These are phyloP conservation scores for Trichoderma erinaceum DNA, from an alignment of 495 filamentous ascomycete species.

Conservation along the genomic window DNA sequence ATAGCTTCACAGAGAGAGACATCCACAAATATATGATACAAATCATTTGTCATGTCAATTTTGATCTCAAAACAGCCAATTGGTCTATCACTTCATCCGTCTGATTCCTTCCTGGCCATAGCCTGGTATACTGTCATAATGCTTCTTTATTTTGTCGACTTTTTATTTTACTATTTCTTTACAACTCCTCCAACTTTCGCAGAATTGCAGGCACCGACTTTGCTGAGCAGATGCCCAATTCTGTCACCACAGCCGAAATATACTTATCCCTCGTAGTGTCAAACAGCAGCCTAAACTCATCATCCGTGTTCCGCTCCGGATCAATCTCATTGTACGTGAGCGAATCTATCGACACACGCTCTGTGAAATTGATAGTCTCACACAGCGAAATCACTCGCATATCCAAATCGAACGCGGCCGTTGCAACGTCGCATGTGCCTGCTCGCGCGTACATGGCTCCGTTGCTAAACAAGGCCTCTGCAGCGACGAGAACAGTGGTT, in stretches of 20 bases:
- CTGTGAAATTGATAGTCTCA: conserved; percentile 91
- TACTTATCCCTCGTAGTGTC: conserved; percentile 91
- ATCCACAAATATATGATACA: no score
- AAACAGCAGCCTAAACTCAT: conserved; percentile 80
- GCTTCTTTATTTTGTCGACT: neutral
- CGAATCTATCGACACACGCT: conserved; percentile 80
- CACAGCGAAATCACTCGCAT: conserved; percentile 86
- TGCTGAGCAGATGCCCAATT: conserved; percentile 81
- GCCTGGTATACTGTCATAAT: neutral
- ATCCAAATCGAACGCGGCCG: conserved; percentile 66
- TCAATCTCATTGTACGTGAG: conserved; percentile 93
- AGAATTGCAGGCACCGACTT: conserved; percentile 63
- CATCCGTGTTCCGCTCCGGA: conserved; percentile 42
- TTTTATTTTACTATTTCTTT: conserved; percentile 1
- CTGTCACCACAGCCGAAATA: conserved; percentile 82
- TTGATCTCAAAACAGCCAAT: no score
- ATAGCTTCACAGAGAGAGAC: no score
- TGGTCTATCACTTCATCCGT: no score
- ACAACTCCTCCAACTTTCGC: conserved; percentile 41
- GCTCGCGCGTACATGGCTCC: conserved; percentile 80
- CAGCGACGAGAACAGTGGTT: conserved; percentile 78
- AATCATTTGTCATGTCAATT: no score
- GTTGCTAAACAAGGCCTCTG: conserved; percentile 86
- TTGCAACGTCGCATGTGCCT: conserved; percentile 84
- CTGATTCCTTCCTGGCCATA: neutral